Percentiles rank a stretch among this genome's conserved stretches.
Conservation (phyloP, 2,329 filamentous ascomycete species). For the Xylariales sp. region DNA sequence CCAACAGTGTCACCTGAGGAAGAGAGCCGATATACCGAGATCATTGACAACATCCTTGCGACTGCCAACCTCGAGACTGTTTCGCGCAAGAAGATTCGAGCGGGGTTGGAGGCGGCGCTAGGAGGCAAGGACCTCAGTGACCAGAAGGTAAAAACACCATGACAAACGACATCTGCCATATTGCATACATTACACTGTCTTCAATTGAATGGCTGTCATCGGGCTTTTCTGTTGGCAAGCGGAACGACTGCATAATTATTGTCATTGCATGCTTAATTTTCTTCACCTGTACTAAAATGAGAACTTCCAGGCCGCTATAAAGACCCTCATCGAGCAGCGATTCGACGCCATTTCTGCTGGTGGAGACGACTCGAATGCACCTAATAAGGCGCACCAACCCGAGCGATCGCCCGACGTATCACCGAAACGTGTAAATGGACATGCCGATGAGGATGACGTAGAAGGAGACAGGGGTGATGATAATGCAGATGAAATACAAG, state of each 20-base stretch:
- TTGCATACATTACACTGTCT: neutral
- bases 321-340: conserved; percentile 66
- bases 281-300: too few relatives aligned
- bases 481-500: conserved; percentile 39
- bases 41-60: conserved; percentile 57
- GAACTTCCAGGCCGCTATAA: conserved; percentile 57
- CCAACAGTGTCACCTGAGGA: conserved; percentile 37
- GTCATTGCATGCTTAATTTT: too few relatives aligned
- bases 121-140: conserved; percentile 54
- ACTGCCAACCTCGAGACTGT: conserved; percentile 59
- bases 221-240: too few relatives aligned
- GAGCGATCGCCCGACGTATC: conserved; percentile 13
- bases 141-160: conserved; percentile 57
- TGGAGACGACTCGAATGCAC: conserved; percentile 18
- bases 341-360: conserved; percentile 59
- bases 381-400: conserved; percentile 12
- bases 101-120: conserved; percentile 49
- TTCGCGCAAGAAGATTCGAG: conserved; percentile 58
- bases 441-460: conserved; percentile 24
- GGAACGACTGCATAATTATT: too few relatives aligned
- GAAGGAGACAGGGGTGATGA: conserved; percentile 23
- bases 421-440: conserved; percentile 18
- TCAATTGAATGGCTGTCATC: too few relatives aligned
- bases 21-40: conserved; percentile 46
- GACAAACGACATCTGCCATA: too few relatives aligned